phyloP scores from a whole-genome alignment of 2,329 filamentous ascomycete genomes.

The Zymoseptoria passerinii region DNA sequence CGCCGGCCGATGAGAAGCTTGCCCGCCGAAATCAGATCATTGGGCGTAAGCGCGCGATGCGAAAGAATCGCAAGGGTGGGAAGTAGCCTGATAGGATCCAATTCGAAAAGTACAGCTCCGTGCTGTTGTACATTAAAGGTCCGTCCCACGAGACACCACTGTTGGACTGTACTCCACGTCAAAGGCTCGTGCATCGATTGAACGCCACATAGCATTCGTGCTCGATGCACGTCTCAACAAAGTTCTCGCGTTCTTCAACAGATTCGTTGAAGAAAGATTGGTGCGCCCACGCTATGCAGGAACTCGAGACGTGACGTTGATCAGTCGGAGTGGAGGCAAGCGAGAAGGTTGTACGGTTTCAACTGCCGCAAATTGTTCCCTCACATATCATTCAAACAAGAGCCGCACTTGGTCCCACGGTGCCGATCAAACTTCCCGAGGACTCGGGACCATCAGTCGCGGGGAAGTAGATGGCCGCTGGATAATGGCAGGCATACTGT shows the following conservation, averaged over 20 bases:
- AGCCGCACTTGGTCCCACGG: neutral
- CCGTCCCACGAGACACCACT: slow-evolving; percentile 6
- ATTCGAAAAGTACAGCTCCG: neutral
- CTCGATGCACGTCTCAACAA: neutral
- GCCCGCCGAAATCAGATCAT: slow-evolving; percentile 69
- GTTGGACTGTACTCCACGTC: neutral
- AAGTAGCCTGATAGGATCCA: slow-evolving; percentile 6
- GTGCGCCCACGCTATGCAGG: neutral
- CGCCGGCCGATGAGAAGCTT: slow-evolving; percentile 43
- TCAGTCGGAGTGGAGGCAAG: neutral
- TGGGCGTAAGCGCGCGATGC: slow-evolving; percentile 70
- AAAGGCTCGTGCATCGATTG: neutral
- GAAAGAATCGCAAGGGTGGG: slow-evolving; percentile 32
- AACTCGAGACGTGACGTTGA: neutral
- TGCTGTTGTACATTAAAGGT: slow-evolving; percentile 2
- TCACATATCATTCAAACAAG: neutral
- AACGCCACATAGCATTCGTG: neutral
- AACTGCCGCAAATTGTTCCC: neutral
- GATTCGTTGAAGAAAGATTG: neutral
- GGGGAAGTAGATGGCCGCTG: neutral
- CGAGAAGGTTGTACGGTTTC: neutral
- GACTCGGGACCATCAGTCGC: neutral
- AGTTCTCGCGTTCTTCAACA: neutral
- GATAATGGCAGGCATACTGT: neutral
- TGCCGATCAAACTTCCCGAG: neutral